phyloP scores from a whole-genome alignment of 805 yeast genomes.

The Torulaspora delbrueckii region DNA sequence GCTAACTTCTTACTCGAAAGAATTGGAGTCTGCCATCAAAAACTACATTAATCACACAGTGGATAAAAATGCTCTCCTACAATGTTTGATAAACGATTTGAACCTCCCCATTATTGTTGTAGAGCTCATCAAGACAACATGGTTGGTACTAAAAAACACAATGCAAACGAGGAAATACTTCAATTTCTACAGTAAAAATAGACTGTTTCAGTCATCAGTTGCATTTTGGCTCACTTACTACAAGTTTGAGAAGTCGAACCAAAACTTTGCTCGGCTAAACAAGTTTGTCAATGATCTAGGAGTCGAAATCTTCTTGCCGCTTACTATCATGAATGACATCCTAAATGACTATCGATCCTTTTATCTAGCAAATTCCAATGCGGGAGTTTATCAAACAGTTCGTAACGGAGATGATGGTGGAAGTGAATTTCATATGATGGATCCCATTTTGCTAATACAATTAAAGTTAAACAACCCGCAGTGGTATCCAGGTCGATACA shows the following conservation, averaged over 20 bases:
- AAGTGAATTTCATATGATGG: constrained; percentile 9
- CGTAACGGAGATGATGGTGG: neutral
- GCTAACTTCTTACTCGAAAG: constrained; percentile 22
- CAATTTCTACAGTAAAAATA: constrained; percentile 25
- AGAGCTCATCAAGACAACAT: constrained; percentile 33
- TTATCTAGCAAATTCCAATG: constrained; percentile 35
- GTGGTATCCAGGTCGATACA: constrained; percentile 19
- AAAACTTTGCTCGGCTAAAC: constrained; percentile 43
- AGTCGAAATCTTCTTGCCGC: constrained; percentile 45
- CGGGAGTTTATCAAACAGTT: constrained; percentile 22
- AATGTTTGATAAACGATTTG: constrained; percentile 38
- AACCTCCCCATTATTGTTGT: constrained; percentile 39
- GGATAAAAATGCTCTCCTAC: constrained; percentile 25
- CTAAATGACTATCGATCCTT: constrained; percentile 34
- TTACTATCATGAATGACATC: constrained; percentile 42
- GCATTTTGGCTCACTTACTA: constrained; percentile 56
- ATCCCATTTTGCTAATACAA: constrained; percentile 29
- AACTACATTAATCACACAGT: constrained; percentile 22
- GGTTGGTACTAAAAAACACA: constrained; percentile 31
- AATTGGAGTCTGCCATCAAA: constrained; percentile 24
- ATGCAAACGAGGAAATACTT: constrained; percentile 34
- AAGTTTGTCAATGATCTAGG: constrained; percentile 45
- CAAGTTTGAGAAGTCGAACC: constrained; percentile 45
- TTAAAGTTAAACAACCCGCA: constrained; percentile 32
- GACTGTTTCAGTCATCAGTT: constrained; percentile 37